A percentile compares a stretch with the other conserved stretches of the same genome.
These are phyloP conservation scores for Tylopilus orsonianus DNA, from an alignment of 1,284 basidiomycete genomes.

Conservation along the genomic window DNA sequence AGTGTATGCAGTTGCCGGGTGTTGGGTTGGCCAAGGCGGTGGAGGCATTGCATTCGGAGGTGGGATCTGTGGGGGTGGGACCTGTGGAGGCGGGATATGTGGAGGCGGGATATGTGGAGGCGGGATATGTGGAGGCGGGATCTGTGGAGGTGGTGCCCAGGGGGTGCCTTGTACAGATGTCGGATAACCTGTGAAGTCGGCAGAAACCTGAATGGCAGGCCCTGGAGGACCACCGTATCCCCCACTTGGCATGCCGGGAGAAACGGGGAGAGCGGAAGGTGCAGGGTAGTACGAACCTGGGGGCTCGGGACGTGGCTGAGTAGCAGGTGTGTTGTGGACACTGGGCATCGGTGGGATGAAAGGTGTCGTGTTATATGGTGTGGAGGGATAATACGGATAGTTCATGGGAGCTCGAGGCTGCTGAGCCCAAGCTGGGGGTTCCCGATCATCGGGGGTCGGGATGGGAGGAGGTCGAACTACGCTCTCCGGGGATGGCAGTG, in stretches of 20 bases:
- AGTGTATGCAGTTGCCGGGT: conserved; percentile 27
- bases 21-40: conserved; percentile 15
- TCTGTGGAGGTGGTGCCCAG: conserved; percentile 24
- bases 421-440: conserved; percentile 27
- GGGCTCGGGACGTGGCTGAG: conserved; percentile 24
- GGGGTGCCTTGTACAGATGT: conserved; percentile 27
- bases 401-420: conserved; percentile 29
- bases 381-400: conserved; percentile 31
- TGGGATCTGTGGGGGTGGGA: conserved; percentile 19
- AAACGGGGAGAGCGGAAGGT: conserved; percentile 28
- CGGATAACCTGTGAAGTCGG: conserved; percentile 35
- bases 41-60: conserved; percentile 23
- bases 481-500: conserved; percentile 32
- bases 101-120: conserved; percentile 22
- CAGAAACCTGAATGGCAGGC: conserved; percentile 17
- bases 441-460: conserved; percentile 26
- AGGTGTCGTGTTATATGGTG: conserved; percentile 31
- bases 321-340: conserved; percentile 25
- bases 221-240: conserved; percentile 13
- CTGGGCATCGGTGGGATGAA: conserved; percentile 34
- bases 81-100: conserved; percentile 31
- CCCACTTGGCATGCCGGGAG: conserved; percentile 15
- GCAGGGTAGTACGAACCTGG: conserved; percentile 35
- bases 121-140: conserved; percentile 27
- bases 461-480: conserved; percentile 28